Conservation (phyloP, 2,329 filamentous ascomycete genomes). For the Cladobotryum protrusum region DNA sequence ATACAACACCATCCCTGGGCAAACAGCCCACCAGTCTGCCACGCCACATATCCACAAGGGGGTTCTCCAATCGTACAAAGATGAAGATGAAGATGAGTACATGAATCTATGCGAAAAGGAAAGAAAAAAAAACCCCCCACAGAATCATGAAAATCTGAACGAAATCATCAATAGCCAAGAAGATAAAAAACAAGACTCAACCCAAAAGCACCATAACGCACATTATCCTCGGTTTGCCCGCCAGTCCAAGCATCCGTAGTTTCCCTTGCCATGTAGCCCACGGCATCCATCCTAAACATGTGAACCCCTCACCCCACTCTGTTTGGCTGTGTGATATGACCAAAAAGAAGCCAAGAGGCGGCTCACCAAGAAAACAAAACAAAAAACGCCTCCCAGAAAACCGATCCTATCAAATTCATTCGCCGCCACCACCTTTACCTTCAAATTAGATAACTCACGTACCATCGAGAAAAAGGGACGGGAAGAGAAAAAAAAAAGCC, state of each 20-base stretch:
- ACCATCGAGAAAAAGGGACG: no score
- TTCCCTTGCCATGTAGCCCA: neutral
- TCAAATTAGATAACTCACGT: no score
- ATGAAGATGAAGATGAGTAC: neutral
- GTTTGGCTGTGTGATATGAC: neutral
- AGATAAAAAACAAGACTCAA: no score
- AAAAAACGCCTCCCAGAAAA: neutral
- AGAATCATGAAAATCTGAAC: slow-evolving; percentile 1
- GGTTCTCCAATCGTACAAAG: slow-evolving; percentile 1
- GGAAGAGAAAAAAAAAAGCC: no score
- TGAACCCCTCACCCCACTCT: neutral
- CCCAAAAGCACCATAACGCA: neutral
- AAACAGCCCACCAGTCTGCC: no score
- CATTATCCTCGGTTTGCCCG: neutral
- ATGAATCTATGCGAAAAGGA: slow-evolving; percentile 1
- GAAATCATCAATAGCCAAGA: neutral
- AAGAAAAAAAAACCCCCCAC: no score
- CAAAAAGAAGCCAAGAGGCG: neutral
- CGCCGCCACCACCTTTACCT: neutral
- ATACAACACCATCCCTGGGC: no score
- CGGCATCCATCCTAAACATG: neutral
- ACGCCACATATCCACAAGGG: neutral
- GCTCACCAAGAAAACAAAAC: slow-evolving; percentile 2
- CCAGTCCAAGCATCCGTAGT: neutral
- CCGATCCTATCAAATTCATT: neutral